Evolutionary conservation across 2,329 filamentous ascomycete species (phyloP).

Genomic region (Penicillium sp.): DNA sequence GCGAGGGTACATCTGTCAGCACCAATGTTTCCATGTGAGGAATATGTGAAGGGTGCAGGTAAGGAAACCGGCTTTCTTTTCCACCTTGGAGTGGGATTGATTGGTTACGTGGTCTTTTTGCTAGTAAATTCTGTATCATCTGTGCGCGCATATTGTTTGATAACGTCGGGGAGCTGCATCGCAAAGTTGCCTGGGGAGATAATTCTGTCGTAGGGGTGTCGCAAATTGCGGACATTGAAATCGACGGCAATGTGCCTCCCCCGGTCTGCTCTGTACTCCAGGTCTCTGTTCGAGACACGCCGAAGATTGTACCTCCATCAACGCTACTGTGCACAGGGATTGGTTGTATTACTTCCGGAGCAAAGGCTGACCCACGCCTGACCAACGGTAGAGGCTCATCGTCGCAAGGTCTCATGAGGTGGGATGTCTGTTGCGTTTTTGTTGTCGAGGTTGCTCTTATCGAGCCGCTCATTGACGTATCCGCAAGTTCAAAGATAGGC

Average conservation of each 20-base stretch:
- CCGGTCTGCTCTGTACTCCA: not conserved
- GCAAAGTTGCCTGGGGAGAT: conserved; percentile 11
- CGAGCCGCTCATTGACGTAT: conserved; percentile 28
- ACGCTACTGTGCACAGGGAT: conserved; percentile 6
- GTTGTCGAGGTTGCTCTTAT: not conserved
- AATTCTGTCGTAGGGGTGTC: not conserved
- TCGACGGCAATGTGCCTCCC: conserved; percentile 5
- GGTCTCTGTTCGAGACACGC: not conserved
- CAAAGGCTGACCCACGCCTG: conserved; percentile 46
- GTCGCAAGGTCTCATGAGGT: conserved; percentile 8
- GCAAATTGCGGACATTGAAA: conserved; percentile 8
- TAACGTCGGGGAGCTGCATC: conserved; percentile 21
- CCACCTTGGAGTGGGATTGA: conserved; percentile 30
- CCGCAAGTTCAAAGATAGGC: conserved; percentile 42
- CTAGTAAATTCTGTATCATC: conserved; percentile 40
- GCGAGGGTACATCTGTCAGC: conserved; percentile 56
- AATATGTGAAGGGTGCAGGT: conserved; percentile 56
- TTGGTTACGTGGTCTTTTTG: conserved; percentile 37
- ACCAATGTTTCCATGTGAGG: conserved; percentile 56
- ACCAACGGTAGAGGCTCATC: conserved; percentile 36
- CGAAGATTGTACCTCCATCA: not conserved
- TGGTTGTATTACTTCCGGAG: conserved; percentile 46
- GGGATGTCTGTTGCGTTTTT: not conserved
- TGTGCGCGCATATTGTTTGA: conserved; percentile 28
- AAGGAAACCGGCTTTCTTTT: conserved; percentile 31